Evolutionary conservation across 495 filamentous ascomycete species (phyloP).

Genomic region (Astrothelium macrocarpum): DNA sequence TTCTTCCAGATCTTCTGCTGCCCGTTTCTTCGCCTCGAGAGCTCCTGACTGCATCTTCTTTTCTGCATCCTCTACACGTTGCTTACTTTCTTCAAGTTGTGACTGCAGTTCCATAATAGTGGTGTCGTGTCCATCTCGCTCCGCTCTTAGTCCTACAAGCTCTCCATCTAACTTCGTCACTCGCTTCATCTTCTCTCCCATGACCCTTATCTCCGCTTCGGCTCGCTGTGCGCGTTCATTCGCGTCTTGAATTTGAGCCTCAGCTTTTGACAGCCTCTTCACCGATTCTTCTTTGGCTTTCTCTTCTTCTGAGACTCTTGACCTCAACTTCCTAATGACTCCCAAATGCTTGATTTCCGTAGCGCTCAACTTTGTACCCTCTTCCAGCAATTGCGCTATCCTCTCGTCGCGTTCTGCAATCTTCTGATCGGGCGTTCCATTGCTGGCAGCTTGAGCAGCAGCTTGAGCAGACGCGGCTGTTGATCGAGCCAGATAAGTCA

Average conservation of each 20-base stretch:
- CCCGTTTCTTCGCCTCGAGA: conserved; percentile 58
- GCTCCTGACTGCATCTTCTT: conserved; percentile 56
- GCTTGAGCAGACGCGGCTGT: conserved; percentile 61
- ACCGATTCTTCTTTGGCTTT: conserved; percentile 53
- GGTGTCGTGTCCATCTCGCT: conserved; percentile 54
- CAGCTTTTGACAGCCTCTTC: conserved; percentile 54
- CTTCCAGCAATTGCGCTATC: conserved; percentile 79
- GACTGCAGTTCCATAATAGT: conserved; percentile 59
- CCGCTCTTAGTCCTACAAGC: conserved; percentile 53
- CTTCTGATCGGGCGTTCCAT: conserved; percentile 62
- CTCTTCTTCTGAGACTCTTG: conserved; percentile 49
- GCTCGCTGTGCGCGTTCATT: conserved; percentile 23
- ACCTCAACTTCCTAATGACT: conserved; percentile 72
- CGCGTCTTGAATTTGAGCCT: conserved; percentile 27
- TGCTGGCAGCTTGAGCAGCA: conserved; percentile 48
- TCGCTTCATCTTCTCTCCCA: conserved; percentile 54
- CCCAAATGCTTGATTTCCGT: conserved; percentile 74
- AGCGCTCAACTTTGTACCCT: conserved; percentile 81
- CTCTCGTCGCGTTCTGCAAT: conserved; percentile 82
- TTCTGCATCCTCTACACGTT: conserved; percentile 59
- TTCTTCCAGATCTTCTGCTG: conserved; percentile 59
- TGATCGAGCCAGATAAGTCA: conserved; percentile 75
- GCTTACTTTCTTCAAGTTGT: conserved; percentile 58
- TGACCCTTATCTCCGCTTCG: conserved; percentile 51
- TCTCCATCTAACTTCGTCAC: conserved; percentile 62